Conservation (phyloP, 2,329 filamentous ascomycete species). For the Fusarium neocosmosporiellum region DNA sequence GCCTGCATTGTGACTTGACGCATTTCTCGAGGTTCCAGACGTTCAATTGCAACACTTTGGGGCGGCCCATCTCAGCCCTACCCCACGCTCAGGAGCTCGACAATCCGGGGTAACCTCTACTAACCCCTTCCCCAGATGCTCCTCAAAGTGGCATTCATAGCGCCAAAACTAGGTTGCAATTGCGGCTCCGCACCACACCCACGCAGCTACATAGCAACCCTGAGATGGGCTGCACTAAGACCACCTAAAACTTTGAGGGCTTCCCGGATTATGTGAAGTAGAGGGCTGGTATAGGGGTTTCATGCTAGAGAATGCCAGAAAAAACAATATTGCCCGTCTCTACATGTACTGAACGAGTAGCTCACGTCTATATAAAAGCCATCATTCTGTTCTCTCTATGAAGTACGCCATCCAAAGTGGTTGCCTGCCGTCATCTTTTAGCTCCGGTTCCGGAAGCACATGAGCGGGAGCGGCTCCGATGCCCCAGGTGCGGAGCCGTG, state of each 20-base stretch:
- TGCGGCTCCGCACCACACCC: not conserved
- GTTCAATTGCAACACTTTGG: not conserved
- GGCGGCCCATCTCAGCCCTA: not conserved
- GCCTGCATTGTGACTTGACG: not conserved
- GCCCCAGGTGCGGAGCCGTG: not conserved
- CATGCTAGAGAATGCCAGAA: too few species aligned
- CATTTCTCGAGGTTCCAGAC: not conserved
- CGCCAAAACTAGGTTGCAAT: not conserved
- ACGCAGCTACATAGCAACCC: not conserved
- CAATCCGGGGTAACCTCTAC: not conserved
- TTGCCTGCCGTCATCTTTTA: not conserved
- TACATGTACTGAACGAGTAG: not conserved
- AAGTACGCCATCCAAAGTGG: not conserved
- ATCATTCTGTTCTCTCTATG: not conserved
- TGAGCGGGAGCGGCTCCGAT: slow-evolving; percentile 17
- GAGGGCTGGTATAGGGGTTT: too few species aligned
- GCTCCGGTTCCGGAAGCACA: slow-evolving; percentile 27
- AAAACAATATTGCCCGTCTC: too few species aligned
- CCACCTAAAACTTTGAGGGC: not conserved
- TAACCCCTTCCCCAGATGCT: not conserved
- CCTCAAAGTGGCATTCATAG: not conserved
- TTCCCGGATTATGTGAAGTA: not conserved
- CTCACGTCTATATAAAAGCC: not conserved
- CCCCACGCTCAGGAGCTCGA: not conserved
- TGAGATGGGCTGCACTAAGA: not conserved